Conservation (phyloP, 345 rosid genomes). For the Citrus cavaleriei region DNA sequence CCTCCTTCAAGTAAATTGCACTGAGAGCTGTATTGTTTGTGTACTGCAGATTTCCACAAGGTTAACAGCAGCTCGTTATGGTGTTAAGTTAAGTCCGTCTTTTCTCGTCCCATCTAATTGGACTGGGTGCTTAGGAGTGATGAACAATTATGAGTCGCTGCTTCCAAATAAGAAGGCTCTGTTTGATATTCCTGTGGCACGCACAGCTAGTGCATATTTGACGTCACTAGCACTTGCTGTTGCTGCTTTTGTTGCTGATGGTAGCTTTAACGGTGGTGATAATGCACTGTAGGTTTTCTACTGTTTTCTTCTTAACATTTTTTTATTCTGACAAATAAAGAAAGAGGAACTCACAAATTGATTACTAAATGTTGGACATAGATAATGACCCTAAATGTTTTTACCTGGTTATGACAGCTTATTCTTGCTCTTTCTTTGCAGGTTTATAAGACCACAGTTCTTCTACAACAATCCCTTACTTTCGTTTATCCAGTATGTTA, state of each 20-base stretch:
- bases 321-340: neutral
- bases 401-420: neutral
- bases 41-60: constrained; percentile 74
- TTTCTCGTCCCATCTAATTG: constrained; percentile 92
- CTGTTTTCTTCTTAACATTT: neutral
- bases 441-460: constrained; percentile 92
- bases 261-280: constrained; percentile 90
- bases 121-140: constrained; percentile 95
- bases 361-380: neutral
- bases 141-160: constrained; percentile 86
- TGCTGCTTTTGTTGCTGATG: constrained; percentile 77
- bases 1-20: neutral
- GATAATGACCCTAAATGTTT: neutral
- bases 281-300: constrained; percentile 74
- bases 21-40: neutral
- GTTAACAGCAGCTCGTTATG: constrained; percentile 66
- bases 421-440: constrained; percentile 18
- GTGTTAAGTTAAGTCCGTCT: constrained; percentile 81
- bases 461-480: constrained; percentile 84
- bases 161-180: constrained; percentile 85
- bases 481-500: constrained; percentile 75
- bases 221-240: constrained; percentile 69
- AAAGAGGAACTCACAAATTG: neutral
- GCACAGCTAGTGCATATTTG: constrained; percentile 84
- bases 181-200: constrained; percentile 86